Base-by-base conservation (phyloP, 768 basidiomycete species). In the Gelatoporia subvermispora region DNA sequence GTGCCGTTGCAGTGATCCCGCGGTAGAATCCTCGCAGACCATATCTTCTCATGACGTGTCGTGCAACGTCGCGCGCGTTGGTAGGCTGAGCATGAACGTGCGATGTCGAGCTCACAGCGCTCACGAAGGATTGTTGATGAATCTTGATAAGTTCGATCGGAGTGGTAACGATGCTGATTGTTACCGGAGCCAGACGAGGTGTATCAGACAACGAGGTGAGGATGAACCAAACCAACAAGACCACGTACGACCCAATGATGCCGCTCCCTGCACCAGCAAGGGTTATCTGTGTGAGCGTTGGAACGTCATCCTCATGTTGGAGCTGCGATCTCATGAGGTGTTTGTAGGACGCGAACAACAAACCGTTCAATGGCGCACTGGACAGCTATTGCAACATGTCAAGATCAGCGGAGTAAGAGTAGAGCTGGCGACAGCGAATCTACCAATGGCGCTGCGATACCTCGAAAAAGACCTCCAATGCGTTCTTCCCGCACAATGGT, bases 111-210 rank as follows among this genome's bases (percentile, higher is more conserved):
- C 3, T 47, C 18, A 34, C 16, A 24, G 24, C 25, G 31, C 34
- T 54, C 37, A 52, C 53, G 41, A 76, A 65, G 24, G 78, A 75
- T 55, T 91, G 88, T 55, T 88, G 86, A 28, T 85, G 77, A 62
- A 93, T 90, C 72, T 95, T 95, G 68, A 95, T 74, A 1, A 93
- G 76, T 54, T 95, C 93, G 8, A 84, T 88, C 0, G 93, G 92
- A 1, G 87, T 84, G 2, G 89, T 88, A 48, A 94, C 65, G 9
- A 89, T 55, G 4, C 89, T 91, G 48, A 15, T 39, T 25, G n/a
- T n/a, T n/a, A n/a, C n/a, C n/a, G n/a, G n/a, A n/a, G n/a, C n/a
- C n/a, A n/a, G n/a, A n/a, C 7, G 43, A 45, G 36, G 13, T 3
- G 17, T n/a, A 35, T 24, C 35, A 40, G 38, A 40, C 38, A 40